Percentiles rank a stretch among this genome's conserved stretches.
Evolutionary conservation across 1,139 yeast species (phyloP).

Genomic region (Sugiyamaella sp.): DNA sequence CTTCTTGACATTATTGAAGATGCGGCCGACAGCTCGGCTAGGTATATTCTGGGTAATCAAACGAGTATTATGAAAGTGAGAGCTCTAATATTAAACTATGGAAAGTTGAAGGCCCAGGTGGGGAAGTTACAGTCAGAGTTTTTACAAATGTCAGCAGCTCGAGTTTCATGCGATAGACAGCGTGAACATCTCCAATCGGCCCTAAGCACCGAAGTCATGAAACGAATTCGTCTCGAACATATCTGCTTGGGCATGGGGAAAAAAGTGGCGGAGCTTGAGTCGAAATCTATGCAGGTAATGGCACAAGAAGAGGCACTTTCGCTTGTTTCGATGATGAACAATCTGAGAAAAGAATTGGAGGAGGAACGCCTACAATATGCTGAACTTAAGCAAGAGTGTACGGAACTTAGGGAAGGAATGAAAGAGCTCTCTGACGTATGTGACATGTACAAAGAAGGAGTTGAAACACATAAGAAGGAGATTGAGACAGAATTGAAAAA

Average conservation of each 20-base stretch:
- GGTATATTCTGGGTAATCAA: background rate
- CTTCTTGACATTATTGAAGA: slow-evolving; percentile 20
- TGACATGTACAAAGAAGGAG: no score
- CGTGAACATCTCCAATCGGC: slow-evolving; percentile 16
- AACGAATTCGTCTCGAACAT: slow-evolving; percentile 15
- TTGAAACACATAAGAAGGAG: background rate
- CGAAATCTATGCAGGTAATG: no score
- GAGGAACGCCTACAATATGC: background rate
- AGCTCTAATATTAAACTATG: slow-evolving; percentile 19
- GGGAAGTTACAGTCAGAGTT: slow-evolving; percentile 26
- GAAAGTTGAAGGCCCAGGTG: slow-evolving; percentile 23
- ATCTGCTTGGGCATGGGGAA: slow-evolving; percentile 15
- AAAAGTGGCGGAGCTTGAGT: background rate
- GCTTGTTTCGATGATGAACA: no score
- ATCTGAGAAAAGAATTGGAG: background rate
- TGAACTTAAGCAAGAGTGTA: background rate
- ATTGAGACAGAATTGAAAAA: background rate
- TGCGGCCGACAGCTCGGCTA: slow-evolving; percentile 14
- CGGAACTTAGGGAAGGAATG: no score
- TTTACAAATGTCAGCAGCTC: slow-evolving; percentile 20
- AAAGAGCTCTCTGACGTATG: no score
- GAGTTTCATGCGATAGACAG: slow-evolving; percentile 8
- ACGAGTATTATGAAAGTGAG: slow-evolving; percentile 3
- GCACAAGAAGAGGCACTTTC: no score
- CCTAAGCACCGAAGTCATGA: slow-evolving; percentile 9